phyloP scores from a whole-genome alignment of 2,329 filamentous ascomycete genomes.

The Colletotrichum aenigma region DNA sequence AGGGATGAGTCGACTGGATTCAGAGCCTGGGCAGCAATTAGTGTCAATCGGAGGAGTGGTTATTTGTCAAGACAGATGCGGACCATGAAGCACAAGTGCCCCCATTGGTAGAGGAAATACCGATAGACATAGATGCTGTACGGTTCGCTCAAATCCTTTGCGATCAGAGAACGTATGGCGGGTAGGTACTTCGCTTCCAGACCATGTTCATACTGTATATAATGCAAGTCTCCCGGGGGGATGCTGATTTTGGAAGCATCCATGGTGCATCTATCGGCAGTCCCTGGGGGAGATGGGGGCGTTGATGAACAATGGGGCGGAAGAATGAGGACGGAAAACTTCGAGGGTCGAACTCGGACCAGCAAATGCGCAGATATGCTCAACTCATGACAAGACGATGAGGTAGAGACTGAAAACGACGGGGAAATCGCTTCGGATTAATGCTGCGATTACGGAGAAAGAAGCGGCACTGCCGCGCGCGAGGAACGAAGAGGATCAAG shows the following conservation, averaged over 20 bases:
- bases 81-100: slow-evolving; percentile 95
- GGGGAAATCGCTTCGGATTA: not conserved
- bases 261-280: slow-evolving; percentile 29
- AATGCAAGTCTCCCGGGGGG: slow-evolving; percentile 55
- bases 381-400: slow-evolving; percentile 12
- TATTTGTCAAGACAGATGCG: slow-evolving; percentile 7
- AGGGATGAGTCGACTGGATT: slow-evolving; percentile 67
- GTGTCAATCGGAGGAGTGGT: not conserved
- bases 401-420: not conserved
- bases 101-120: slow-evolving; percentile 98
- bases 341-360: not conserved
- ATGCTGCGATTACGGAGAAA: not conserved
- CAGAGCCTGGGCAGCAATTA: slow-evolving; percentile 50
- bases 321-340: not conserved
- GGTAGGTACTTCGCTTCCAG: slow-evolving; percentile 73
- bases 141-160: slow-evolving; percentile 94
- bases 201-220: slow-evolving; percentile 66
- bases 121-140: slow-evolving; percentile 99
- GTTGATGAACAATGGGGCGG: not conserved
- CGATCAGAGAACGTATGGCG: slow-evolving; percentile 89
- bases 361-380: not conserved
- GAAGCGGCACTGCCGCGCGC: not conserved
- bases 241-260: slow-evolving; percentile 33
- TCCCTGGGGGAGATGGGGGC: not conserved
- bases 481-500: not conserved